Evolutionary conservation across 495 filamentous ascomycete genomes (phyloP), one percentile per base, ranked within the genome.

Genomic region (Penicillium simplicissimum): DNA sequence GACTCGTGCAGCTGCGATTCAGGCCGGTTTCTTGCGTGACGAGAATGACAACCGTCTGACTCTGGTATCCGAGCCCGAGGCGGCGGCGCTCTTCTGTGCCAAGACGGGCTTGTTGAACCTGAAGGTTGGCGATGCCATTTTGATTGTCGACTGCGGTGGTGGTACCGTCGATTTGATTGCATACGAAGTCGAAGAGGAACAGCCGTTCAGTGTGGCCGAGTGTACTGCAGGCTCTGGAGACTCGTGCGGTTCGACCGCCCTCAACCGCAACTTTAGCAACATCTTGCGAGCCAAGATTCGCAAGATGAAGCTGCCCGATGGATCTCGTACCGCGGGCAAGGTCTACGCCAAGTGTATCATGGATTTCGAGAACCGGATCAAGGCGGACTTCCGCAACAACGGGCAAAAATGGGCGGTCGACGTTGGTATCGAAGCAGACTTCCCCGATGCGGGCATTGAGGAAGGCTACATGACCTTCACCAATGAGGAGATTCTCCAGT

Each of bases 401-500:
- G 87, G 89, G 9, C 87, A 90, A 68, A 91, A 91, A 70, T 92
- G 89, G 89, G 89, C 89, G 10, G 89, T 92, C n/a, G 89, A 92
- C 72, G 84, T 92, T 57, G 87, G 87, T 65, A 90, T 92, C 51
- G 89, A 92, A 73, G 86, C 88, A 2, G 89, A 92, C 65, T 91
- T 89, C 72, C 88, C 89, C 9, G 88, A 92, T 65, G 89, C 89
- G 14, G 88, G 87, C 37, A 90, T 92, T 59, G 89, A 91, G 70
- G 89, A 92, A 61, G 87, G 89, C 13, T 92, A 90, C 68, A 92
- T 92, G 89, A 90, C 88, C 1, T 92, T 92, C 70, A 92, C 87
- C 25, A 90, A 92, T 61, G 89, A 91, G 70, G 89, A 92, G 71
- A 92, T 92, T 60, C 76, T 92, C 52, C 88, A 91, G 71, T 92